Evolutionary conservation across 176 grass and related monocot species (phyloP), one percentile per base, ranked within the genome.

Genomic region (Secale cereale): DNA sequence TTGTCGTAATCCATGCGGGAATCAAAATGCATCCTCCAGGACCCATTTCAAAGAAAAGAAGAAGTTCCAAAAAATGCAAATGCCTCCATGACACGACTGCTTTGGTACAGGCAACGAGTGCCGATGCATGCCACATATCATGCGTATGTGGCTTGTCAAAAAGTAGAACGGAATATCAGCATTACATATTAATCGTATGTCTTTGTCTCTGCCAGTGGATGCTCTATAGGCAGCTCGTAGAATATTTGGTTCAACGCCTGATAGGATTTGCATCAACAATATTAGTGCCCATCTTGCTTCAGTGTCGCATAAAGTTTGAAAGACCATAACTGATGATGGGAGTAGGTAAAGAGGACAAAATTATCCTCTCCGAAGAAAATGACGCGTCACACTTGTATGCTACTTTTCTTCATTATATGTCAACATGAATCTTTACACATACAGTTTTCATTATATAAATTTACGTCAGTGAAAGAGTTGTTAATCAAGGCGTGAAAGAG

Each of bases 201-300:
- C 76, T 92, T 97, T 40, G 87, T 81, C 20, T 92, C 92, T 30
- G 94, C 84, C 61, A 97, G 82, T 62, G 91, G 94, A 65, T 97
- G 94, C 71, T 92, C 92, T 75, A 80, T 67, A 74, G 94, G 94
- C 46, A 97, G 92, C 77, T 94, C 94, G 29, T 79, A 92, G 52
- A 97, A 92, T 66, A 97, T 97, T 90, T 94, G 94, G 86, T 97
- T 97, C 81, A 97, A 80, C 52, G 94, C 94, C 94, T 97, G 86
- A 88, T 80, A 59, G n/a, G 25, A 68, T 74, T 79, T 30, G 56
- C 64, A 79, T 65, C 31, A 86, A 67, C 16, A 74, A 63, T 73
- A 59, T 29, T 43, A 86, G 19, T 65, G 12, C 36, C 19, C 17
- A 57, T 56, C 22, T 36, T 78, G 19, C 33, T 78, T 57, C 69